Conservation (phyloP, 2,329 filamentous ascomycete species). For the Ceratocystis alfenasii region DNA sequence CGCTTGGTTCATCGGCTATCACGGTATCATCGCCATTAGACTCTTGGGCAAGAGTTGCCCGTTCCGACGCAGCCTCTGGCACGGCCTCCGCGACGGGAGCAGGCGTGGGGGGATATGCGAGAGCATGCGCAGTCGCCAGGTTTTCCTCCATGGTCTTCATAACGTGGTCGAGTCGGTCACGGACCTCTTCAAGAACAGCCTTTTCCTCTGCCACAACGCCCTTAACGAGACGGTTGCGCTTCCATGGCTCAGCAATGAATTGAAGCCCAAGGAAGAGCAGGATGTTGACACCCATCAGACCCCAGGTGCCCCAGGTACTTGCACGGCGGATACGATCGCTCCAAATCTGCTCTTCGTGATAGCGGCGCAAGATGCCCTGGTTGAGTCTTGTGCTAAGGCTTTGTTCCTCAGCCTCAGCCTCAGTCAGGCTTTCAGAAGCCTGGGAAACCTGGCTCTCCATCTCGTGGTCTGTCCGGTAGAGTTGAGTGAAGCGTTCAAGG, state of each 20-base stretch:
- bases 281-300: slow-evolving; percentile 93
- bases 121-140: slow-evolving; percentile 17
- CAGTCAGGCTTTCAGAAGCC: slow-evolving; percentile 58
- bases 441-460: slow-evolving; percentile 74
- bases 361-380: slow-evolving; percentile 73
- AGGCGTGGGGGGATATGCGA: slow-evolving; percentile 8
- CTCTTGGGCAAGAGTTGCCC: not conserved
- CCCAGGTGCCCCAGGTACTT: slow-evolving; percentile 97
- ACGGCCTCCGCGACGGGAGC: not conserved
- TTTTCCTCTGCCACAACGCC: slow-evolving; percentile 73
- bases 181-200: slow-evolving; percentile 40
- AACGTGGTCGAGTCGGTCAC: slow-evolving; percentile 22
- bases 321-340: slow-evolving; percentile 92
- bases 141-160: slow-evolving; percentile 21
- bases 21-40: not conserved
- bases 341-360: slow-evolving; percentile 99
- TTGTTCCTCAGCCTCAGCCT: slow-evolving; percentile 69
- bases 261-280: slow-evolving; percentile 76
- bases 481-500: slow-evolving; percentile 83
- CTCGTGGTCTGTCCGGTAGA: slow-evolving; percentile 85
- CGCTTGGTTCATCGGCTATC: not conserved
- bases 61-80: not conserved
- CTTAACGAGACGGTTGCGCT: slow-evolving; percentile 63
- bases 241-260: slow-evolving; percentile 87
- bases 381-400: slow-evolving; percentile 63